Evolutionary conservation across 176 grass and related monocot genomes (phyloP), one percentile per base, ranked within the genome.

Genomic region (Rhynchospora tenuis): DNA sequence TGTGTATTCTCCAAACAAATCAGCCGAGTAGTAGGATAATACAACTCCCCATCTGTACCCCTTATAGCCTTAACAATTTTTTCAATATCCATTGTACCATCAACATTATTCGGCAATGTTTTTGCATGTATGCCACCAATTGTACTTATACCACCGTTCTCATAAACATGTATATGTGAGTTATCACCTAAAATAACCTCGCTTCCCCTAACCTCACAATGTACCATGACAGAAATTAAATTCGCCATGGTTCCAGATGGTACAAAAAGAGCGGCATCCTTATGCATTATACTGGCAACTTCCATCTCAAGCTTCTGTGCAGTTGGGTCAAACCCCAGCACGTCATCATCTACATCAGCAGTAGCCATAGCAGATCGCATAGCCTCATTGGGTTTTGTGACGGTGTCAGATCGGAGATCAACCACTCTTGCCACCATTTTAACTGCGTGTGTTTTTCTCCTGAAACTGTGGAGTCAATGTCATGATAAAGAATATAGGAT

Each of bases 1-100:
- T 99, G 96, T 1, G 93, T 95, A 79, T 99, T 99, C 86, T 99
- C 96, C 85, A 99, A 67, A 92, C 96, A 99, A 85, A 99, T 95
- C 75, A 99, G 17, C 54, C 85, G 85, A 26, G 96, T 99, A 0
- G 96, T 91, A 3, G 93, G 96, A 78, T 95, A 95, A 67, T 85
- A 88, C 52, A 99, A 9, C 15, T 67, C 89, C 7, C 81, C 91
- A 0, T 86, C 73, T 2, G 9, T 81, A 47, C 85, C 33, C 85
- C 93, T 88, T 23, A 99, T 93, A 62, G 93, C 96, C 0, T 72
- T 90, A 0, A 91, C 86, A 55, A 99, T 95, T 81, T 14, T 65
- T 62, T 93, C 89, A 7, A 95, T 14, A 48, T 95, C 96, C 85
- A 99, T 95, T 45, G 96, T 95, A 27, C 96, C 96, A 56, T 99